phyloP scores from a whole-genome alignment of 169 alveolate species.

The Miamiensis avidus region DNA sequence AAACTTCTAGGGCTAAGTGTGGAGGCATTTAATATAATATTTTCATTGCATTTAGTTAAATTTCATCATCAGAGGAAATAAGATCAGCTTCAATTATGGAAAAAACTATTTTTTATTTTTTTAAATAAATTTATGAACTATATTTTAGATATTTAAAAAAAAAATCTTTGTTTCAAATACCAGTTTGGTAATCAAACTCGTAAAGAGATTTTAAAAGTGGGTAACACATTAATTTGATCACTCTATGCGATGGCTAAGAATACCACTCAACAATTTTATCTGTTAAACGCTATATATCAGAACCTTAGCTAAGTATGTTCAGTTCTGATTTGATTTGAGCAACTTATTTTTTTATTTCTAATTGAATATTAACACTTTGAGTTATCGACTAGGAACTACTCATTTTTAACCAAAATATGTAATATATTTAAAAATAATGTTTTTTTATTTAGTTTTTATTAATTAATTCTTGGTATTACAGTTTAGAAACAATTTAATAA shows the following conservation, averaged over 20 bases:
- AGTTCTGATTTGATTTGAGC: not conserved
- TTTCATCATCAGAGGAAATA: constrained; percentile 18
- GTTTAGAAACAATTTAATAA: too few relatives aligned
- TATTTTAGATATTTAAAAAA: too few relatives aligned
- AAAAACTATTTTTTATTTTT: not conserved
- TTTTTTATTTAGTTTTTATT: too few relatives aligned
- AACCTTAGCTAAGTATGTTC: not conserved
- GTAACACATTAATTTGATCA: constrained; percentile 19
- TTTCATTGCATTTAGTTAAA: constrained; percentile 24
- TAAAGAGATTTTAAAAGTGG: constrained; percentile 13
- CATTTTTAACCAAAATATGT: too few relatives aligned
- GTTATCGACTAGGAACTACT: too few relatives aligned
- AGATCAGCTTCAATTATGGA: constrained; percentile 1
- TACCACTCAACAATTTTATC: constrained; percentile 24
- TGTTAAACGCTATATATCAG: constrained; percentile 1
- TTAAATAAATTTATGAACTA: too few relatives aligned
- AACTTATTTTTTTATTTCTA: constrained; percentile 9
- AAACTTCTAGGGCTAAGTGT: constrained; percentile 8
- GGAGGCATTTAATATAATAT: constrained; percentile 13
- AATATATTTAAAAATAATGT: too few relatives aligned
- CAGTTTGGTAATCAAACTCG: not conserved
- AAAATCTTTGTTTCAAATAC: not conserved
- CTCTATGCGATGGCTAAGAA: constrained; percentile 7
- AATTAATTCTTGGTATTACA: too few relatives aligned
- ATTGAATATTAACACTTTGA: too few relatives aligned